Conservation (phyloP, 192 early-diverging fungal species). For the Piromyces sp. region DNA sequence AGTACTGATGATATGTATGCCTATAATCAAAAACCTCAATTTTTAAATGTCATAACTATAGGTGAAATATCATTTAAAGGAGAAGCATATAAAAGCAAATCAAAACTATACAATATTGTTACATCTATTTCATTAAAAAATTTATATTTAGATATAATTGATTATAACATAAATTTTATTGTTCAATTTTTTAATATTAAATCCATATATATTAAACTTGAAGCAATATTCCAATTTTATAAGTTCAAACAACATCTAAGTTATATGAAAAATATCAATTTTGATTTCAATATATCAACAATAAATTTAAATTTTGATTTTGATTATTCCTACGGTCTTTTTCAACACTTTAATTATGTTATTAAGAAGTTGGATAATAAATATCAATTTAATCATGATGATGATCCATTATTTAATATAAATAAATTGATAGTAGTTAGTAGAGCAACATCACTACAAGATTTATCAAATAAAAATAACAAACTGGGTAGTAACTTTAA, state of each 20-base stretch:
- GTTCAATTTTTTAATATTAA: neutral
- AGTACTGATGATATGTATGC: neutral
- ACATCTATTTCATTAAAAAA: neutral
- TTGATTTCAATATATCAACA: neutral
- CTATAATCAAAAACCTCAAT: neutral
- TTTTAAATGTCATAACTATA: neutral
- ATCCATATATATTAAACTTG: neutral
- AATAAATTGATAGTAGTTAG: neutral
- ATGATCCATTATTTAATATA: neutral
- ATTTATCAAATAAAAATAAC: neutral
- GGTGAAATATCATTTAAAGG: neutral
- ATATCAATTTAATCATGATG: neutral
- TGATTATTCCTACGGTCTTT: neutral
- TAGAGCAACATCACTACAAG: neutral
- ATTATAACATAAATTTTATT: neutral
- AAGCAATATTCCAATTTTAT: neutral
- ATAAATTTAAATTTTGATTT: neutral
- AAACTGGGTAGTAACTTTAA: neutral
- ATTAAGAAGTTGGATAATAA: neutral
- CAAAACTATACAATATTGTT: neutral
- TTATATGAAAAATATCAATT: neutral
- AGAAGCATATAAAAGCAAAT: neutral
- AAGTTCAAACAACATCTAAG: neutral
- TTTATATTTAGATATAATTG: neutral
- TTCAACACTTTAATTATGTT: neutral